These are phyloP conservation scores for sunflower (Helianthus annuus) DNA, from an alignment of 129 eudicot genomes.

Conservation along the genomic window DNA sequence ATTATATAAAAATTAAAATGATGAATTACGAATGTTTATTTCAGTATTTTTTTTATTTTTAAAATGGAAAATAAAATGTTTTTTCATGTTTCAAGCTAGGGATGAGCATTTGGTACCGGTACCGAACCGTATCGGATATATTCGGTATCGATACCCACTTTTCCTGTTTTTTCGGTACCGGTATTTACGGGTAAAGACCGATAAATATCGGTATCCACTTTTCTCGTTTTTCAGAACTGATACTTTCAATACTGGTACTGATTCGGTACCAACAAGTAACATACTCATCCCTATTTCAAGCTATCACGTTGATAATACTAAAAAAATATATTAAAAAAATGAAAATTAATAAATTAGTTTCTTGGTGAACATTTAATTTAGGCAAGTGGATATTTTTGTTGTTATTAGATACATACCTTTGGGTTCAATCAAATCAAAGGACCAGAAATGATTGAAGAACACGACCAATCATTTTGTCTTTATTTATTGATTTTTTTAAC, in stretches of 20 bases:
- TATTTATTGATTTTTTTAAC: background rate
- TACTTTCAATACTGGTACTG: too few relatives aligned
- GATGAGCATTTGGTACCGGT: too few relatives aligned
- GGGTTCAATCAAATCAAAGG: conserved; percentile 8
- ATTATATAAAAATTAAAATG: too few relatives aligned
- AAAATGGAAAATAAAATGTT: too few relatives aligned
- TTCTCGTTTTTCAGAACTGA: too few relatives aligned
- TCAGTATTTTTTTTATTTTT: too few relatives aligned
- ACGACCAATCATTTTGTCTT: background rate
- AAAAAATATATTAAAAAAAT: background rate
- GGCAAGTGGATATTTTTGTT: conserved; percentile 2
- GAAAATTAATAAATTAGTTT: background rate
- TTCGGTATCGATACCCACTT: too few relatives aligned
- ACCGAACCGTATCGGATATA: too few relatives aligned
- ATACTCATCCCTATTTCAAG: background rate
- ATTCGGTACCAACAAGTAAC: too few relatives aligned
- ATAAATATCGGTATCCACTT: too few relatives aligned
- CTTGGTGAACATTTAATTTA: conserved; percentile 3
- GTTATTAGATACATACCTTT: conserved; percentile 1
- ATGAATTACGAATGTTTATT: background rate
- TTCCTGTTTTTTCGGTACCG: too few relatives aligned
- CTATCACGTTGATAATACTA: background rate
- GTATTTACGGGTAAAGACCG: too few relatives aligned
- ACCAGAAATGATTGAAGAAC: conserved; percentile 1
- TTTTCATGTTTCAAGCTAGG: background rate